Evolutionary conservation across 176 grass and related monocot genomes (phyloP).

Genomic region (Alloteropsis semialata): DNA sequence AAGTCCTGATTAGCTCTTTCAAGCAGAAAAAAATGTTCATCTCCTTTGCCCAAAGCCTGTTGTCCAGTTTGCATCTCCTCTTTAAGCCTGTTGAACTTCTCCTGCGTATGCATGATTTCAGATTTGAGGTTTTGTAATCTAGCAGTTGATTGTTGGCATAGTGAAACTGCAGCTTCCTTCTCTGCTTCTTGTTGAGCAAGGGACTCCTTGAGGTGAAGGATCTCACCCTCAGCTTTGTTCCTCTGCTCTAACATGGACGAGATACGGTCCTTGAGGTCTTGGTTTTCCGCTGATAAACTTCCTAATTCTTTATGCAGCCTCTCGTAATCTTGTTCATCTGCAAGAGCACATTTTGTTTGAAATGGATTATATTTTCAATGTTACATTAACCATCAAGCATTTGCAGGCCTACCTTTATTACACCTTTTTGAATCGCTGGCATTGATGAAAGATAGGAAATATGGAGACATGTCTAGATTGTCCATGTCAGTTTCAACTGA

Average conservation of each 20-base stretch:
- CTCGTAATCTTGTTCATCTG: slow-evolving; percentile 57
- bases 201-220: slow-evolving; percentile 51
- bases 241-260: slow-evolving; percentile 37
- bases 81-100: slow-evolving; percentile 73
- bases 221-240: slow-evolving; percentile 50
- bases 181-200: slow-evolving; percentile 53
- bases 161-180: slow-evolving; percentile 58
- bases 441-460: slow-evolving; percentile 43
- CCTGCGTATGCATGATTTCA: slow-evolving; percentile 71
- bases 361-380: slow-evolving; percentile 9
- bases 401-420: slow-evolving; percentile 41
- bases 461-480: slow-evolving; percentile 44
- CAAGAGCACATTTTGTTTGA: slow-evolving; percentile 12
- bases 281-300: slow-evolving; percentile 67
- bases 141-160: slow-evolving; percentile 57
- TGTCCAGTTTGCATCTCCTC: slow-evolving; percentile 63
- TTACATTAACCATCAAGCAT: slow-evolving; percentile 1
- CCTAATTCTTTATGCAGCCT: slow-evolving; percentile 65
- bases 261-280: slow-evolving; percentile 66
- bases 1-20: slow-evolving; percentile 65
- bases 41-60: slow-evolving; percentile 15
- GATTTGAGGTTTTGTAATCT: slow-evolving; percentile 59
- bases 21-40: slow-evolving; percentile 45
- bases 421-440: slow-evolving; percentile 36
- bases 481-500: slow-evolving; percentile 40